Percentiles rank a stretch among this genome's conserved stretches.
phyloP scores from a whole-genome alignment of 2,329 filamentous ascomycete species.

The Drechslerella dactyloides region DNA sequence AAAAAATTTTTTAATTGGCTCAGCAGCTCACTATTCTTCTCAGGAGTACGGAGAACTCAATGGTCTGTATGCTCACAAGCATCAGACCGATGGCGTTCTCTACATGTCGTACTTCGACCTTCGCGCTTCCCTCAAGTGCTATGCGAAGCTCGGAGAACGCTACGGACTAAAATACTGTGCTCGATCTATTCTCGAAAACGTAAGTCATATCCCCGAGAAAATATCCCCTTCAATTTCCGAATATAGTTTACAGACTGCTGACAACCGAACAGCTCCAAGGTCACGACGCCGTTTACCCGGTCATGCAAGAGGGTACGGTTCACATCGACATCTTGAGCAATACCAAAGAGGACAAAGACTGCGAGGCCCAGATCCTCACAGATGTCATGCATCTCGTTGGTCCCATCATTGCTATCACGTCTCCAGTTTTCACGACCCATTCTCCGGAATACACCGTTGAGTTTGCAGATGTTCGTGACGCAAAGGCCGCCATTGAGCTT shows the following conservation, averaged over 20 bases:
- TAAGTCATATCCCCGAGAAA: conserved; percentile 12
- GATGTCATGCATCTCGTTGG: background rate
- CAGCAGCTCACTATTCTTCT: background rate
- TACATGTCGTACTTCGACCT: conserved; percentile 39
- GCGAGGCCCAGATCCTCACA: no score
- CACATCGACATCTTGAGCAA: no score
- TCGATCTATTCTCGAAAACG: conserved; percentile 18
- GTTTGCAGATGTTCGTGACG: no score
- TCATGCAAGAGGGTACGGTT: no score
- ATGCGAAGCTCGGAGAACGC: background rate
- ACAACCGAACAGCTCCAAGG: background rate
- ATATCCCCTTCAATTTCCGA: background rate
- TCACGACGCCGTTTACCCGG: no score
- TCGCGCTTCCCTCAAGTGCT: conserved; percentile 16
- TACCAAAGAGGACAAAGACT: no score
- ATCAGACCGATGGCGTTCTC: conserved; percentile 7
- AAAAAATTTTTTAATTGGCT: background rate
- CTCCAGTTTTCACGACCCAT: background rate
- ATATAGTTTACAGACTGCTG: background rate
- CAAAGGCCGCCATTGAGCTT: no score
- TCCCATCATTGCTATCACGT: background rate
- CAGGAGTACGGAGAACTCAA: conserved; percentile 35
- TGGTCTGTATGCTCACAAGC: conserved; percentile 22
- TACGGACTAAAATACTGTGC: conserved; percentile 18
- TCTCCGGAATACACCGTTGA: no score